Conservation (phyloP, 2,329 filamentous ascomycete genomes). For the Cercospora zeina region DNA sequence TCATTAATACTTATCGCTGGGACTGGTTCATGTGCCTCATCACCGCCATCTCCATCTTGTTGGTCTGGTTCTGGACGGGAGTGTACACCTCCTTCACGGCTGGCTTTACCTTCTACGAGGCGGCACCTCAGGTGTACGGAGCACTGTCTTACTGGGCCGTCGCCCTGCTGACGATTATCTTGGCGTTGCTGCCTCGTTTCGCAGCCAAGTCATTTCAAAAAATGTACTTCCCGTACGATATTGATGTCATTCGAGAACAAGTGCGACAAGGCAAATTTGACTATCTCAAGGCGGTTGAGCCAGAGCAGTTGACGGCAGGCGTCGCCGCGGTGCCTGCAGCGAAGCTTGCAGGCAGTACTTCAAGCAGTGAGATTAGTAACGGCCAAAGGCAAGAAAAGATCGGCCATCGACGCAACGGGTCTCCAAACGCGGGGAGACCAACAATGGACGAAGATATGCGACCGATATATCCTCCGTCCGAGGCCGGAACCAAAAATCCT, state of each 20-base stretch:
- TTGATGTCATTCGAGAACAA: conserved; percentile 95
- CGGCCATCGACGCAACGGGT: conserved; percentile 48
- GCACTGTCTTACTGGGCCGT: conserved; percentile 85
- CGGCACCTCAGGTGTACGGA: conserved; percentile 75
- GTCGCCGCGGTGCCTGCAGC: conserved; percentile 44
- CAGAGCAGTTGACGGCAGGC: conserved; percentile 31
- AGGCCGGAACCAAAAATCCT: conserved; percentile 77
- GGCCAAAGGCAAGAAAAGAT: conserved; percentile 23
- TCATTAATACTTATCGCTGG: conserved; percentile 97
- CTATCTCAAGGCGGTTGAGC: conserved; percentile 62
- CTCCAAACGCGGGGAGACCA: conserved; percentile 23
- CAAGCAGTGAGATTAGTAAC: conserved; percentile 56
- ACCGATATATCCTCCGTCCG: conserved; percentile 90
- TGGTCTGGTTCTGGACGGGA: conserved; percentile 95
- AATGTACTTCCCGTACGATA: conserved; percentile 85
- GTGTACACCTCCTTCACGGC: conserved; percentile 68
- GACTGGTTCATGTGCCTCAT: conserved; percentile 93
- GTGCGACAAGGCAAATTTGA: conserved; percentile 79
- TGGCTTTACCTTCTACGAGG: conserved; percentile 69
- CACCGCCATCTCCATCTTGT: conserved; percentile 74
- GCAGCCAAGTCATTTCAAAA: conserved; percentile 86
- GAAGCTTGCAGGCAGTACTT: conserved; percentile 54
- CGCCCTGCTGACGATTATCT: conserved; percentile 72
- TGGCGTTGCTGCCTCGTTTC: conserved; percentile 86
- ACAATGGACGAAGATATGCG: conserved; percentile 82